A percentile compares a stretch with the other conserved stretches of the same genome.
Conservation (phyloP, 345 rosid genomes). For the Moricandia arvensis region DNA sequence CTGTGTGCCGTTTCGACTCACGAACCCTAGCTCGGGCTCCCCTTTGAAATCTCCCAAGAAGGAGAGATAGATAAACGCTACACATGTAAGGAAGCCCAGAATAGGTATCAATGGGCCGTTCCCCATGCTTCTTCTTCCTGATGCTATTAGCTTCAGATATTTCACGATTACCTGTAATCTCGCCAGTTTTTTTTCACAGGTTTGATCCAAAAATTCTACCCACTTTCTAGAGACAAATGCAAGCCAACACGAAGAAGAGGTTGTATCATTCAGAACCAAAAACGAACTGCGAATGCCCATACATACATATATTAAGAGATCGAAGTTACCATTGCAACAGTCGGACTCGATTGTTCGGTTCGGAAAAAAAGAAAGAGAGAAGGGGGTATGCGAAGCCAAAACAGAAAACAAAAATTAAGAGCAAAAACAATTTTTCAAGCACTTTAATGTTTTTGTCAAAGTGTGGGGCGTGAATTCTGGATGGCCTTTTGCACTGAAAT, state of each 20-base stretch:
- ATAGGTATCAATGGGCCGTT: slow-evolving; percentile 64
- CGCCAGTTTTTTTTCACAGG: slow-evolving; percentile 25
- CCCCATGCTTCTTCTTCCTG: slow-evolving; percentile 46
- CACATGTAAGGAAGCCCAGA: slow-evolving; percentile 76
- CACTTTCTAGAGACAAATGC: background rate
- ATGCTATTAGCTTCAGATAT: slow-evolving; percentile 17
- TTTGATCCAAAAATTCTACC: background rate
- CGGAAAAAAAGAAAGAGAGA: no score
- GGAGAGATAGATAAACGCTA: slow-evolving; percentile 68
- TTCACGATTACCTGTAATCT: slow-evolving; percentile 22
- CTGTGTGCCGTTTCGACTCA: slow-evolving; percentile 66
- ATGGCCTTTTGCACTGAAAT: no score
- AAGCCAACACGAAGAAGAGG: background rate
- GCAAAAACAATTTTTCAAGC: no score
- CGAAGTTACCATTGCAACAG: background rate
- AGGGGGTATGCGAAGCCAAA: no score
- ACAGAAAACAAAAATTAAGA: background rate
- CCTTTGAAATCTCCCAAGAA: slow-evolving; percentile 50
- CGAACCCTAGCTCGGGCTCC: slow-evolving; percentile 52
- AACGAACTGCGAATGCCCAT: background rate
- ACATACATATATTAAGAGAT: background rate
- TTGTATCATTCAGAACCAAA: background rate
- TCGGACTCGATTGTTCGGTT: background rate
- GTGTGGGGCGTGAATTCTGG: no score
- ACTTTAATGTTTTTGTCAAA: no score